Conservation (phyloP, 1,284 basidiomycete genomes). For the Chiua sp. region DNA sequence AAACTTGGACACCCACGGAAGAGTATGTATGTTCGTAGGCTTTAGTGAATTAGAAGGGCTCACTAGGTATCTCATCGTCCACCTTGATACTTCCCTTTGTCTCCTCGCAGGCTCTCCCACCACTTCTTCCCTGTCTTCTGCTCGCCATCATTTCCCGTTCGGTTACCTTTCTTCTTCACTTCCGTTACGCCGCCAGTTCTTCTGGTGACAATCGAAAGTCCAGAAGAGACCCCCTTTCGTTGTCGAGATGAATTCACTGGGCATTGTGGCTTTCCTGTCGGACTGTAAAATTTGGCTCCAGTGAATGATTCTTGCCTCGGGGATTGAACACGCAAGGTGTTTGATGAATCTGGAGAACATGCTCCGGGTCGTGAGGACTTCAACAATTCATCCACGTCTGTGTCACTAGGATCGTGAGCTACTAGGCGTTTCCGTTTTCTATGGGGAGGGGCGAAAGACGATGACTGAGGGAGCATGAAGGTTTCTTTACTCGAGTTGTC, state of each 20-base stretch:
- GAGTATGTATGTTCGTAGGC: background rate
- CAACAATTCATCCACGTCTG: conserved; percentile 9
- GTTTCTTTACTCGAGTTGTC: background rate
- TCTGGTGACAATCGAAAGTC: conserved; percentile 66
- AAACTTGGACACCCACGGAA: background rate
- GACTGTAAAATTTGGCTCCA: background rate
- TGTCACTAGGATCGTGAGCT: background rate
- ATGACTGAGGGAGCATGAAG: background rate
- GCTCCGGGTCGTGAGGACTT: background rate
- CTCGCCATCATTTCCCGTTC: background rate
- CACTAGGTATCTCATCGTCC: conserved; percentile 4
- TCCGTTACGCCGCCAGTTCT: conserved; percentile 25
- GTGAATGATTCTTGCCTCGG: background rate
- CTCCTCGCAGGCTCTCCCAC: conserved; percentile 28
- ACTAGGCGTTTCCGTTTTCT: conserved; percentile 32
- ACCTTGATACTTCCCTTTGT: conserved; percentile 11
- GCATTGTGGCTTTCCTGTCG: conserved; percentile 18
- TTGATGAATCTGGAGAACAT: background rate
- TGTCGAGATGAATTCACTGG: conserved; percentile 22
- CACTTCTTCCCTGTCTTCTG: conserved; percentile 15
- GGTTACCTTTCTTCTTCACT: conserved; percentile 7
- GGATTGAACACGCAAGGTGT: background rate
- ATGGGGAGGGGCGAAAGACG: no score
- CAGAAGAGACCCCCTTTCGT: conserved; percentile 74
- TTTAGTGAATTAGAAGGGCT: background rate